phyloP scores from a whole-genome alignment of 2,329 filamentous ascomycete species.

The Tolypocladium cylindrosporum region DNA sequence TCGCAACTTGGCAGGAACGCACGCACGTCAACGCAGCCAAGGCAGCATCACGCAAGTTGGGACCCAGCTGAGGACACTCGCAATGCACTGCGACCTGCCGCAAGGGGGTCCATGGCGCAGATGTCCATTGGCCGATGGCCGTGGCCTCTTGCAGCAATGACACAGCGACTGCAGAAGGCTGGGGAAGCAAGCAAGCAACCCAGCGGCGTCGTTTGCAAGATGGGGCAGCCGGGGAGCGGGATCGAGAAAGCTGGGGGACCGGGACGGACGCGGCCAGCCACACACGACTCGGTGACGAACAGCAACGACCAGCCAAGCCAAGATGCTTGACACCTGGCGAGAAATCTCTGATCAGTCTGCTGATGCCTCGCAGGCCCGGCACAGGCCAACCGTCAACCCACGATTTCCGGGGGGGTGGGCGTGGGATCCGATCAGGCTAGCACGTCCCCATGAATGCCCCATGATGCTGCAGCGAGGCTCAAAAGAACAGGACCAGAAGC shows the following conservation, averaged over 20 bases:
- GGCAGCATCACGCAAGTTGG: constrained; percentile 2
- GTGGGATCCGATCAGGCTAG: constrained; percentile 5
- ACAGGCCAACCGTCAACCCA: constrained; percentile 4
- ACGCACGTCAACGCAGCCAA: constrained; percentile 7
- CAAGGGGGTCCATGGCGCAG: background rate
- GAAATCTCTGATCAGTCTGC: constrained; percentile 12
- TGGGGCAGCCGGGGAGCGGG: background rate
- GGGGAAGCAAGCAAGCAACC: background rate
- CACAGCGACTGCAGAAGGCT: background rate
- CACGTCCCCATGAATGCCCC: background rate
- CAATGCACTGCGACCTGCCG: background rate
- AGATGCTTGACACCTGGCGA: background rate
- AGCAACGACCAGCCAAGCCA: background rate
- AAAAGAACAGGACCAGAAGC: constrained; percentile 6
- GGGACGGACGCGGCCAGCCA: background rate
- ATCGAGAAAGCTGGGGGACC: background rate
- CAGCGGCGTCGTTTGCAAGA: background rate
- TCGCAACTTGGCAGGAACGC: background rate
- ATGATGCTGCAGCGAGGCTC: constrained; percentile 2
- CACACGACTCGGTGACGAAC: background rate
- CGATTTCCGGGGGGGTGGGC: constrained; percentile 2
- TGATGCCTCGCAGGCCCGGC: constrained; percentile 7
- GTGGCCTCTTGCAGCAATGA: background rate
- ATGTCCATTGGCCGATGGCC: background rate
- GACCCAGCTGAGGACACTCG: background rate